Base-by-base conservation (phyloP, 306 rosid genomes). In the Quercus alba region DNA sequence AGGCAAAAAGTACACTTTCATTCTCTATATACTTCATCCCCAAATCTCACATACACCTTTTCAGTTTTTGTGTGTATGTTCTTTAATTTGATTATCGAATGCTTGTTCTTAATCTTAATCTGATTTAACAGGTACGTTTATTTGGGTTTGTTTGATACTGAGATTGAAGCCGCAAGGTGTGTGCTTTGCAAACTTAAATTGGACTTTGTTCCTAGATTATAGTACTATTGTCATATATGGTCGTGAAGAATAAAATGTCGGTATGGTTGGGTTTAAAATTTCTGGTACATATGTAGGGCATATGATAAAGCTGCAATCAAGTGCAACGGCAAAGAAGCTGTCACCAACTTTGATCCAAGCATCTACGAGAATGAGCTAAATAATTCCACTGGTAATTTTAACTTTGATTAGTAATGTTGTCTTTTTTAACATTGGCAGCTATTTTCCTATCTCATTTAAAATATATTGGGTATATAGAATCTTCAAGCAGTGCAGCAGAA, bases 291-390 rank as follows among this genome's bases (percentile, higher is more conserved):
- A 38, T 71, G 70, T 80, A 95, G 99, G 90, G 98, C 98, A 4
- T 96, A 96, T 85, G 99, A 96, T 82, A 96, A 96, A 85, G 99
- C 99, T 79, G 99, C 99, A 58, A 96, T 96, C 6, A 96, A 93
- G 87, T 96, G 93, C 77, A 96, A 96, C 73, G 99, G 99, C 74
- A 96, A 96, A 81, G 99, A 96, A 59, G 98, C 99, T 74, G 97
- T 96, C 73, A 96, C 99, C 20, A 96, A 96, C 81, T 96, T 96
- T 78, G 99, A 96, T 81, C 97, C 99, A 68, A 91, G 97, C 87
- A 89, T 90, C 77, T 96, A 96, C 64, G 90, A 95, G 51, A 87
- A 75, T 13, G 99, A 93, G 86, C 94, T 93, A 20, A 90, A 93
- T 70, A 90, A 93, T 70, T 56, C 94, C 17, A 56, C 82, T 71